Evolutionary conservation across 2,329 filamentous ascomycete species (phyloP).

Genomic region (Colletotrichum chrysophilum): DNA sequence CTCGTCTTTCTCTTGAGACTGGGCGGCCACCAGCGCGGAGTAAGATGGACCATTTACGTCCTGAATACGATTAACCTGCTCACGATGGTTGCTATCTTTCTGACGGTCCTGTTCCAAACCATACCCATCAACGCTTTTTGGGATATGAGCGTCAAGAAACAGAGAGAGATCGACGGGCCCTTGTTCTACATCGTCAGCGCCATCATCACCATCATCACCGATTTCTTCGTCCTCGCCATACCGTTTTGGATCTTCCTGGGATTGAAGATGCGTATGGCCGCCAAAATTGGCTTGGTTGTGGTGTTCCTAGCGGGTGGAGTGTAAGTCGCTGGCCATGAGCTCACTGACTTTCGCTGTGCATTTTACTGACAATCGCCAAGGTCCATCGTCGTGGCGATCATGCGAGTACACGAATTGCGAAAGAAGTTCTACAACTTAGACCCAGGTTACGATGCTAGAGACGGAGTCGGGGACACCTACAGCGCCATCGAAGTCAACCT

Average conservation of each 20-base stretch:
- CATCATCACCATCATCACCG: constrained; percentile 7
- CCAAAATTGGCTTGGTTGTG: constrained; percentile 42
- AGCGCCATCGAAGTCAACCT: constrained; percentile 39
- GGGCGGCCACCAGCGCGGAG: constrained; percentile 31
- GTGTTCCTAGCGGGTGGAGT: constrained; percentile 43
- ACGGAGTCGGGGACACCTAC: constrained; percentile 30
- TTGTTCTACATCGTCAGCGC: not conserved
- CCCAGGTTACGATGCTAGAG: not conserved
- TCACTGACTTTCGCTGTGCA: not conserved
- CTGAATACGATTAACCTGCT: constrained; percentile 39
- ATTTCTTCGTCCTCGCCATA: constrained; percentile 26
- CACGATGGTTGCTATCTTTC: constrained; percentile 39
- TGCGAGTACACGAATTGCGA: not conserved
- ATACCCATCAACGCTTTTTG: constrained; percentile 38
- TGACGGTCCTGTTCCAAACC: constrained; percentile 45
- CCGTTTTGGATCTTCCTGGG: constrained; percentile 46
- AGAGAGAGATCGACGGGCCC: not conserved
- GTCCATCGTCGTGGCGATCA: not conserved
- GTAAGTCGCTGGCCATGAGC: constrained; percentile 32
- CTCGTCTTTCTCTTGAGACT: constrained; percentile 37
- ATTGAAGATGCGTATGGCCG: constrained; percentile 40
- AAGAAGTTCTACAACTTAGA: not conserved
- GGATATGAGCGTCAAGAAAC: constrained; percentile 20
- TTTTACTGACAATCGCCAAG: constrained; percentile 19
- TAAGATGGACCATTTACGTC: constrained; percentile 28